These are phyloP conservation scores for Sporormia fimetaria DNA, from an alignment of 495 filamentous ascomycete species.

Conservation along the genomic window DNA sequence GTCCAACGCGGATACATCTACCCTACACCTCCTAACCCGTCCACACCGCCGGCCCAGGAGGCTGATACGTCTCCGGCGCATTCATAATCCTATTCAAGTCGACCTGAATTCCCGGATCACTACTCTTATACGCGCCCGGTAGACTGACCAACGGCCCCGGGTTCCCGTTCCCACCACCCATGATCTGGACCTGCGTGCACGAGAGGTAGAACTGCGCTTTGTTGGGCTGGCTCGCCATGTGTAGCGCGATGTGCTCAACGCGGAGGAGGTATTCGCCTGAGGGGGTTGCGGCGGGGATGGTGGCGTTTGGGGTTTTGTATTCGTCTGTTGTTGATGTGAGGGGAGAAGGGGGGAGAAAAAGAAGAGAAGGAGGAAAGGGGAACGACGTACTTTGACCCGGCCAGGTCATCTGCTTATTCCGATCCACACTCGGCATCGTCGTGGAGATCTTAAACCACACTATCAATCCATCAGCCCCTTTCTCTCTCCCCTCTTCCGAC, in stretches of 20 bases:
- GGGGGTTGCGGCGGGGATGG: conserved; percentile 43
- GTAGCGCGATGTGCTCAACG: conserved; percentile 50
- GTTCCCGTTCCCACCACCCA: conserved; percentile 24
- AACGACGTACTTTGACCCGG: conserved; percentile 20
- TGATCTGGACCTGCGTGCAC: conserved; percentile 27
- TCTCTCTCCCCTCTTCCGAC: too few relatives aligned
- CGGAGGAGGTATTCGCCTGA: conserved; percentile 53
- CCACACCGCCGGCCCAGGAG: conserved; percentile 26
- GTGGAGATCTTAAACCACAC: conserved; percentile 24
- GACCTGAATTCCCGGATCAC: conserved; percentile 23
- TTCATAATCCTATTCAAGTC: conserved; percentile 11
- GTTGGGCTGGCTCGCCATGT: conserved; percentile 27
- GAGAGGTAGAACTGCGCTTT: conserved; percentile 28
- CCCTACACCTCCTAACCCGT: conserved; percentile 13
- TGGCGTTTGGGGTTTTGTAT: conserved; percentile 29
- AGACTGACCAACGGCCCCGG: conserved; percentile 22
- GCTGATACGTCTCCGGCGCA: conserved; percentile 13
- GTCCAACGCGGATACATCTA: too few relatives aligned
- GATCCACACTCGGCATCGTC: conserved; percentile 19
- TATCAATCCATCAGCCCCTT: too few relatives aligned
- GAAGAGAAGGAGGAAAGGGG: background rate
- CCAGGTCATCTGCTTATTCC: conserved; percentile 24
- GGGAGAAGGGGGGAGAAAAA: background rate
- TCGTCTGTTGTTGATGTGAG: conserved; percentile 18
- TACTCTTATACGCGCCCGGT: conserved; percentile 23